A percentile compares a stretch with the other conserved stretches of the same genome.
These are phyloP conservation scores for Phytophthora lateralis DNA, from an alignment of 352 stramenopile species.

Conservation along the genomic window DNA sequence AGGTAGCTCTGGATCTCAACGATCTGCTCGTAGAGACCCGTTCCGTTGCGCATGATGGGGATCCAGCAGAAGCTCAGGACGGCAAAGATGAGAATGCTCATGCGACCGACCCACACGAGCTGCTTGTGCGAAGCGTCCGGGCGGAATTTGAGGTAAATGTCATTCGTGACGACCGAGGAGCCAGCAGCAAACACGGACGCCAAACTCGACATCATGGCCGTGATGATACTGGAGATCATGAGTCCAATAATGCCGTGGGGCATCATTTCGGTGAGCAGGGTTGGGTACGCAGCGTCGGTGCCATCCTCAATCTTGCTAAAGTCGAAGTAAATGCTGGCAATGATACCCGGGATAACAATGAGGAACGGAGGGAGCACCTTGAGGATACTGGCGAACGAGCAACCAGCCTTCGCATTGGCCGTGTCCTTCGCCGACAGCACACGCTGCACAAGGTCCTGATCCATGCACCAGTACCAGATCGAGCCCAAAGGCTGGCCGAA, in stretches of 20 bases:
- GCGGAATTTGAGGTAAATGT: constrained; percentile 62
- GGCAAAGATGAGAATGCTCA: constrained; percentile 54
- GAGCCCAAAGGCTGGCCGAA: constrained; percentile 64
- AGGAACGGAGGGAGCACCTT: constrained; percentile 73
- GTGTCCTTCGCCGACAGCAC: constrained; percentile 74
- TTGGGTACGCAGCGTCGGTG: constrained; percentile 68
- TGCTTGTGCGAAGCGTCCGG: constrained; percentile 61
- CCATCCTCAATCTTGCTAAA: constrained; percentile 54
- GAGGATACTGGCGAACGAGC: constrained; percentile 59
- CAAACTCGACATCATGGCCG: constrained; percentile 73
- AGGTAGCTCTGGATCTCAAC: constrained; percentile 72
- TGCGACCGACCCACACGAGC: constrained; percentile 62
- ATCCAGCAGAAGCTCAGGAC: constrained; percentile 70
- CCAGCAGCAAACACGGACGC: constrained; percentile 67
- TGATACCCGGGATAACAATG: constrained; percentile 71
- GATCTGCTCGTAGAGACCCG: constrained; percentile 64
- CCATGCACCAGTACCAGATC: constrained; percentile 81
- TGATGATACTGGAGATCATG: constrained; percentile 77
- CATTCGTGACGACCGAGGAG: constrained; percentile 69
- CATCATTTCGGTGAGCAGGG: constrained; percentile 71
- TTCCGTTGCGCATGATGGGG: constrained; percentile 61
- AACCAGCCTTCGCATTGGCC: constrained; percentile 60
- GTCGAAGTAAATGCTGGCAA: constrained; percentile 66
- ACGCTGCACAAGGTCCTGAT: constrained; percentile 72
- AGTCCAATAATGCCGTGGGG: constrained; percentile 64